phyloP scores from a whole-genome alignment of 1,139 yeast genomes.

The Yamadazyma spencermartinsiae region DNA sequence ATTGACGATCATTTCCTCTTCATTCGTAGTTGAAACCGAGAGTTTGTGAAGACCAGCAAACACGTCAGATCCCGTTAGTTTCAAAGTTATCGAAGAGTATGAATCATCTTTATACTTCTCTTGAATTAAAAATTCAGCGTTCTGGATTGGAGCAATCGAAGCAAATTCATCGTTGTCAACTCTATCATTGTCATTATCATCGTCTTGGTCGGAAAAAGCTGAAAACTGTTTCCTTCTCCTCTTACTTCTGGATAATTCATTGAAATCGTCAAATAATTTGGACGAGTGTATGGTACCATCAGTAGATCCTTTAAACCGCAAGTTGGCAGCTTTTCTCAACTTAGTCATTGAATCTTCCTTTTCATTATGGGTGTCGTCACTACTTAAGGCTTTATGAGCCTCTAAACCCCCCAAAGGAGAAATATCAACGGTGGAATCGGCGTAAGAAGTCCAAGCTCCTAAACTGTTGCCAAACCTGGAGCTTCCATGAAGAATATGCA shows the following conservation, averaged over 20 bases:
- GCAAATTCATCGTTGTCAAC: slow-evolving; percentile 33
- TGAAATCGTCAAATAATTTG: slow-evolving; percentile 36
- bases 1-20: slow-evolving; percentile 45
- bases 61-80: slow-evolving; percentile 69
- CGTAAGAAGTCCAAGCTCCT: slow-evolving; percentile 73
- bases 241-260: slow-evolving; percentile 13
- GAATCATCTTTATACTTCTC: slow-evolving; percentile 21
- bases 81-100: slow-evolving; percentile 40
- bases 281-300: slow-evolving; percentile 33
- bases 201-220: slow-evolving; percentile 19
- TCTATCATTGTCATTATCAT: slow-evolving; percentile 13
- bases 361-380: slow-evolving; percentile 13
- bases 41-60: slow-evolving; percentile 80
- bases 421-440: slow-evolving; percentile 61
- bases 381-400: slow-evolving; percentile 25
- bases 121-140: slow-evolving; percentile 44
- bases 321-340: slow-evolving; percentile 41
- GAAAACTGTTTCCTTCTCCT: slow-evolving; percentile 13
- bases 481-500: slow-evolving; percentile 58
- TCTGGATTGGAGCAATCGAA: slow-evolving; percentile 57
- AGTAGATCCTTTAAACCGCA: slow-evolving; percentile 58
- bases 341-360: slow-evolving; percentile 9
- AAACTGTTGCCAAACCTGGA: slow-evolving; percentile 59
- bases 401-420: slow-evolving; percentile 54
- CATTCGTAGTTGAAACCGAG: slow-evolving; percentile 38